Percentiles rank a stretch among this genome's conserved stretches.
Evolutionary conservation across 371 early-diverging fungal genomes (phyloP).

Genomic region (Basidiobolus meristosporus): DNA sequence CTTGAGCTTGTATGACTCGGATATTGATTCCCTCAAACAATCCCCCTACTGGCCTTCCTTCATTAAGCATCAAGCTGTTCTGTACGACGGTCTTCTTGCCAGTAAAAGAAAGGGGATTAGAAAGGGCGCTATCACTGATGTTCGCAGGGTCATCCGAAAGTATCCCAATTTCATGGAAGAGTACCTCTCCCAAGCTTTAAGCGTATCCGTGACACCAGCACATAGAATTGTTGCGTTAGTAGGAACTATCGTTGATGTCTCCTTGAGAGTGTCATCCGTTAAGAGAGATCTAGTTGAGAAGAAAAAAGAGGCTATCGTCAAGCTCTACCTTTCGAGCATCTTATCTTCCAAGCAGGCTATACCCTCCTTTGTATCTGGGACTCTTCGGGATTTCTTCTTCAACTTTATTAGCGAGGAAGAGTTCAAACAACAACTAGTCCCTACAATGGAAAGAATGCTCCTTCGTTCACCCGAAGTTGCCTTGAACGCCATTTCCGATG

Average conservation of each 20-base stretch:
- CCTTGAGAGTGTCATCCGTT: constrained; percentile 19
- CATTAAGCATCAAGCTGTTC: constrained; percentile 24
- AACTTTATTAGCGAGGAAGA: constrained; percentile 21
- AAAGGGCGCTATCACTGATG: constrained; percentile 26
- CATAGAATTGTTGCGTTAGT: constrained; percentile 31
- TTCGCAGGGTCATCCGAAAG: constrained; percentile 13
- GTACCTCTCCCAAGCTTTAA: no score
- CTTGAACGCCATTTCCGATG: constrained; percentile 3
- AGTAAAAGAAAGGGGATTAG: constrained; percentile 13
- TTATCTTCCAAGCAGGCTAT: constrained; percentile 30
- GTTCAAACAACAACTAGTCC: constrained; percentile 26
- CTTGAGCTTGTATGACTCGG: constrained; percentile 9
- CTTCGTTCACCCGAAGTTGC: constrained; percentile 71
- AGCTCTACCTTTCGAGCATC: constrained; percentile 38
- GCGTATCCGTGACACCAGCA: constrained; percentile 10
- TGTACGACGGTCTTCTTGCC: constrained; percentile 24
- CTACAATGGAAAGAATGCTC: constrained; percentile 47
- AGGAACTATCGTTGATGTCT: constrained; percentile 29
- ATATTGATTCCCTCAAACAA: constrained; percentile 3
- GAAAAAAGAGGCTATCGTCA: constrained; percentile 20
- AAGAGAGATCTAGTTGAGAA: constrained; percentile 5
- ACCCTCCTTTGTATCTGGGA: constrained; percentile 19
- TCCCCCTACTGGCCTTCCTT: constrained; percentile 8
- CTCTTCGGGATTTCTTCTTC: constrained; percentile 35
- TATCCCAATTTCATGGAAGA: no score